A percentile compares a stretch with the other conserved stretches of the same genome.
These are phyloP conservation scores for Lasiosphaeria hispida DNA, from an alignment of 495 filamentous ascomycete species.

Conservation along the genomic window DNA sequence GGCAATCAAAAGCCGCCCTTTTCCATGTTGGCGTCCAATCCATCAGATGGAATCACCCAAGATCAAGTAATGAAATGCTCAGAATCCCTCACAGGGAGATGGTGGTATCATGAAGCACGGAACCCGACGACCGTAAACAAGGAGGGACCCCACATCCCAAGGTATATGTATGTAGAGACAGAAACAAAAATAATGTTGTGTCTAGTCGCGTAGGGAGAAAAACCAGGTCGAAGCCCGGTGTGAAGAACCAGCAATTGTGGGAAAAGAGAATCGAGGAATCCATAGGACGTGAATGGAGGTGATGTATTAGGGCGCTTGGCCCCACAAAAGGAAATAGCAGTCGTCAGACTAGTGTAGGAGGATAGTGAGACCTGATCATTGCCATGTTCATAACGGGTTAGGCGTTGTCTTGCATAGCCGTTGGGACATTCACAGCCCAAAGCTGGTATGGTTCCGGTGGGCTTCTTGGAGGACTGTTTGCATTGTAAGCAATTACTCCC, in stretches of 20 bases:
- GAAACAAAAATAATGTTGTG: no score
- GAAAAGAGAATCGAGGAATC: background rate
- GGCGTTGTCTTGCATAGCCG: no score
- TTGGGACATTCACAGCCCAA: slow-evolving; percentile 30
- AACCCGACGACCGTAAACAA: slow-evolving; percentile 4
- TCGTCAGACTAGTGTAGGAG: slow-evolving; percentile 8
- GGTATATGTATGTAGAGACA: no score
- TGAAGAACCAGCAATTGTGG: background rate
- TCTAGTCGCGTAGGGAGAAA: no score
- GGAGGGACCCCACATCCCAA: background rate
- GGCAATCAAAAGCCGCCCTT: background rate
- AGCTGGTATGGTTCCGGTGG: slow-evolving; percentile 41
- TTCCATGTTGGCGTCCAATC: background rate
- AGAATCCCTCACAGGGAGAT: background rate
- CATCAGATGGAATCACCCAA: background rate
- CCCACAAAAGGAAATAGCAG: slow-evolving; percentile 2
- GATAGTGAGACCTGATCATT: background rate
- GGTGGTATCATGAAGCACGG: slow-evolving; percentile 6
- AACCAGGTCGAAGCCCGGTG: background rate
- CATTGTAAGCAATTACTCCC: slow-evolving; percentile 15
- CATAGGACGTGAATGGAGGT: background rate
- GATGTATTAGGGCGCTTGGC: background rate
- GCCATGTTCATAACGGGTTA: no score
- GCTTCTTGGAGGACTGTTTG: slow-evolving; percentile 47
- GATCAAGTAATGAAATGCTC: slow-evolving; percentile 3